These are phyloP conservation scores for Boechera retrofracta DNA, from an alignment of 345 rosid species.

Conservation along the genomic window DNA sequence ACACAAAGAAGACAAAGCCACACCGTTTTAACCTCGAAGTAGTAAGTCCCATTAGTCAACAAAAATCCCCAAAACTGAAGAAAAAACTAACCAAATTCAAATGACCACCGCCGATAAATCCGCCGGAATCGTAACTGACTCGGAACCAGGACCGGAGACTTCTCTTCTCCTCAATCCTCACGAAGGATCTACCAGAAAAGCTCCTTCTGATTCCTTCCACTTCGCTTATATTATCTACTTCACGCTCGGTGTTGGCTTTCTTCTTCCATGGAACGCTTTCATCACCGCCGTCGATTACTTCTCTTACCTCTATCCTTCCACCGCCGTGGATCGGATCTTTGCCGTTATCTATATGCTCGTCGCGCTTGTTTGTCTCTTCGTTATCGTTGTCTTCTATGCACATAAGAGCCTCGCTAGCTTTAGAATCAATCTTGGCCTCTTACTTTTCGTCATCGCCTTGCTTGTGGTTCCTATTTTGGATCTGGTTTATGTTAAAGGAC, in stretches of 20 bases:
- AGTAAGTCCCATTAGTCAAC: conserved; percentile 24
- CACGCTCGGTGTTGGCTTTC: conserved; percentile 77
- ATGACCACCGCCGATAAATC: conserved; percentile 56
- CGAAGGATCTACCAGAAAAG: conserved; percentile 34
- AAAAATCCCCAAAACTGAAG: conserved; percentile 9
- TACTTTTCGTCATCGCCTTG: conserved; percentile 61
- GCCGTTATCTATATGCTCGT: conserved; percentile 80
- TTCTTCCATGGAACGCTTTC: conserved; percentile 99
- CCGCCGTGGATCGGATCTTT: conserved; percentile 87
- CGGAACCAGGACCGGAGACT: conserved; percentile 59
- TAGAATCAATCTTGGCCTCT: conserved; percentile 80
- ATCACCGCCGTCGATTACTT: conserved; percentile 99
- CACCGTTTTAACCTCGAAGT: not conserved
- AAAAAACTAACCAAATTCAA: not conserved
- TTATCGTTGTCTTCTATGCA: conserved; percentile 64
- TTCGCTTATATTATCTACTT: conserved; percentile 89
- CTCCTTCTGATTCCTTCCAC: conserved; percentile 69
- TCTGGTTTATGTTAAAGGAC: conserved; percentile 70
- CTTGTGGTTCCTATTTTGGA: conserved; percentile 83
- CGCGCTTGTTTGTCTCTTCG: conserved; percentile 62
- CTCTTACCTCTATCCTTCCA: conserved; percentile 85
- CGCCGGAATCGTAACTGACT: conserved; percentile 37
- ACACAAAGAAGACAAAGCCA: not conserved
- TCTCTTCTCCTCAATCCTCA: conserved; percentile 50
- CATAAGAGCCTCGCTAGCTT: conserved; percentile 70